Conservation (phyloP, 768 basidiomycete genomes). For the Sistotremastrum suecicum region DNA sequence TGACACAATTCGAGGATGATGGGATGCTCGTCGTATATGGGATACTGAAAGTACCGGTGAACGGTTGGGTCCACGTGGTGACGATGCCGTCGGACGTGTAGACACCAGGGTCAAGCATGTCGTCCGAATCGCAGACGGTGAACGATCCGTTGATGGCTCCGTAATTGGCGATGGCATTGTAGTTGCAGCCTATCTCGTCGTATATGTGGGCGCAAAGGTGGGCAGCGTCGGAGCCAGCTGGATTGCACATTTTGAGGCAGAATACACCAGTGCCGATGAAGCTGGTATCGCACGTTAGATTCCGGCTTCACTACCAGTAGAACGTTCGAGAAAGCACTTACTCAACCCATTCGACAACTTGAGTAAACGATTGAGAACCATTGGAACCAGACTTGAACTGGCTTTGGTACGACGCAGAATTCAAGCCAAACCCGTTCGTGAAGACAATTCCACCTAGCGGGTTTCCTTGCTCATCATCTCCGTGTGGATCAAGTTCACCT, state of each 20-base stretch:
- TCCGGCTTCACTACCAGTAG: background rate
- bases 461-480: constrained; percentile 19
- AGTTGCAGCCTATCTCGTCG: constrained; percentile 12
- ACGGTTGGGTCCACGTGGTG: constrained; percentile 6
- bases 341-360: constrained; percentile 14
- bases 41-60: background rate
- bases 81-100: constrained; percentile 21
- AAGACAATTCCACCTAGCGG: constrained; percentile 23
- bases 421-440: constrained; percentile 17
- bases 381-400: background rate
- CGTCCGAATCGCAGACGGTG: constrained; percentile 7
- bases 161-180: constrained; percentile 9
- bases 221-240: constrained; percentile 8
- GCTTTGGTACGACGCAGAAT: constrained; percentile 7
- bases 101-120: constrained; percentile 7
- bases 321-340: background rate
- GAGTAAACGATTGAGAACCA: constrained; percentile 4
- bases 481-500: constrained; percentile 29
- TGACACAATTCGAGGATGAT: constrained; percentile 6
- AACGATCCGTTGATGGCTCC: constrained; percentile 7
- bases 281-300: constrained; percentile 5
- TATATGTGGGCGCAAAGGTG: constrained; percentile 17
- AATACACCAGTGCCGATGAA: constrained; percentile 16
- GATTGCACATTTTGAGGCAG: constrained; percentile 21
- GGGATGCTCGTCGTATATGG: constrained; percentile 3